A percentile compares a stretch with the other conserved stretches of the same genome.
Conservation (phyloP, 805 yeast species). For the Tetrapisispora pingtungensis region DNA sequence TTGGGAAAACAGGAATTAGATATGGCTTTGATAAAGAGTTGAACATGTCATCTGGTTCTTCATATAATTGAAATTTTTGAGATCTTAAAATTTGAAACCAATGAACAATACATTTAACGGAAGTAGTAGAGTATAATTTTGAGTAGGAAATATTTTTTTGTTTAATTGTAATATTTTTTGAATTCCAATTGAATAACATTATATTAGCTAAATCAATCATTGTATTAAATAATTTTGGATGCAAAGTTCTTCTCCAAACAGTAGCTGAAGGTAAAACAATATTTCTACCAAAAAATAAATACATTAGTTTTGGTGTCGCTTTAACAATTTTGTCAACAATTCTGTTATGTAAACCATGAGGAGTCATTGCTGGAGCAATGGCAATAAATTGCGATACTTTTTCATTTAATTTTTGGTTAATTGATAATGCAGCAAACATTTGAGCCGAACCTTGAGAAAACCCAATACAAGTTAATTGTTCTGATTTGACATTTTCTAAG, state of each 20-base stretch:
- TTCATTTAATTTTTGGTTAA: constrained; percentile 51
- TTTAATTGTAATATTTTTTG: constrained; percentile 54
- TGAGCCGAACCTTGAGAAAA: constrained; percentile 94
- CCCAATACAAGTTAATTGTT: constrained; percentile 60
- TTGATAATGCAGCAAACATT: constrained; percentile 70
- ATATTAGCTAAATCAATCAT: constrained; percentile 62
- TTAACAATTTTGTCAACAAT: constrained; percentile 65
- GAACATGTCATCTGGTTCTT: constrained; percentile 42
- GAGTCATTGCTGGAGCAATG: constrained; percentile 89
- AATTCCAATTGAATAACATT: constrained; percentile 70
- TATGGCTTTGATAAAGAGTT: constrained; percentile 30
- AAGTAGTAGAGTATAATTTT: constrained; percentile 83
- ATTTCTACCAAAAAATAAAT: constrained; percentile 59
- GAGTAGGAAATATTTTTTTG: constrained; percentile 77
- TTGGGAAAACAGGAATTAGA: constrained; percentile 39
- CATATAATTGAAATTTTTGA: constrained; percentile 80
- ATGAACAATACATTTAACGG: constrained; percentile 88
- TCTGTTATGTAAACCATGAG: constrained; percentile 70
- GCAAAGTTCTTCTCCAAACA: constrained; percentile 55
- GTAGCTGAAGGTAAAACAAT: constrained; percentile 66
- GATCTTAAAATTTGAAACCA: constrained; percentile 87
- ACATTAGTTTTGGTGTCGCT: constrained; percentile 66
- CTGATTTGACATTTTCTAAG: constrained; percentile 38
- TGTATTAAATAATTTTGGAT: constrained; percentile 23
- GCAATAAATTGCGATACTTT: constrained; percentile 58